Base-by-base conservation (phyloP, 768 basidiomycete species). In the Guyanaporus albipodus region DNA sequence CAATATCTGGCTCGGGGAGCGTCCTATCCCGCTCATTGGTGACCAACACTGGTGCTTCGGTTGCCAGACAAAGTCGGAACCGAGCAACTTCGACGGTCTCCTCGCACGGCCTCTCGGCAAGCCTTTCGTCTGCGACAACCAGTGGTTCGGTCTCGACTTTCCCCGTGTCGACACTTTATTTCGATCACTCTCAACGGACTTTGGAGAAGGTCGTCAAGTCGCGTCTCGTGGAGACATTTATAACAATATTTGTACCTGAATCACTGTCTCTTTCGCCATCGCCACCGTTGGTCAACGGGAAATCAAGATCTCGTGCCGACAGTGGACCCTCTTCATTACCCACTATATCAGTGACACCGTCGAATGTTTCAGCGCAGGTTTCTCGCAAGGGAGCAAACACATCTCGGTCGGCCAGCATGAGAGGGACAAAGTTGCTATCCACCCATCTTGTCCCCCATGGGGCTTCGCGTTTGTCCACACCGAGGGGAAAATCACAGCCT, bases 161-260 rank as follows among this genome's bases (percentile, higher is more conserved):
- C 28, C 44, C 58, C 51, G 64, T 63, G 40, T 61, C 59, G 29
- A 53, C 64, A 11, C 62, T 77, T 38, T 67, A 77, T 44, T 73
- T 73, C 14, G 81, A 82, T 55, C 75, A 84, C 49, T 85, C 87
- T 4, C 88, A 91, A 59, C 67, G 67, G 23, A 76, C 73, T 8
- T 69, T 91, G 36, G 87, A 91, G 69, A 83, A 74, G 55, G 76
- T 89, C 12, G 73, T 91, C 10, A 69, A 71, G 44, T 83, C 87
- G 27, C 79, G 88, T 38, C 70, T 91, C 24, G 82, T 91, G 19
- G 86, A 90, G 64, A 87, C 88, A 0, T 87, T 88, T 56, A 66
- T 91, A 44, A 75, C 80, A 12, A 63, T 90, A 34, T 70, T 72
- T 26, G 66, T 82, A 18, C 70, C 66, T 2, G 55, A 62, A 7